A percentile compares a stretch with the other conserved stretches of the same genome.
phyloP scores from a whole-genome alignment of 345 rosid genomes.

The Eucalyptus brandiana region DNA sequence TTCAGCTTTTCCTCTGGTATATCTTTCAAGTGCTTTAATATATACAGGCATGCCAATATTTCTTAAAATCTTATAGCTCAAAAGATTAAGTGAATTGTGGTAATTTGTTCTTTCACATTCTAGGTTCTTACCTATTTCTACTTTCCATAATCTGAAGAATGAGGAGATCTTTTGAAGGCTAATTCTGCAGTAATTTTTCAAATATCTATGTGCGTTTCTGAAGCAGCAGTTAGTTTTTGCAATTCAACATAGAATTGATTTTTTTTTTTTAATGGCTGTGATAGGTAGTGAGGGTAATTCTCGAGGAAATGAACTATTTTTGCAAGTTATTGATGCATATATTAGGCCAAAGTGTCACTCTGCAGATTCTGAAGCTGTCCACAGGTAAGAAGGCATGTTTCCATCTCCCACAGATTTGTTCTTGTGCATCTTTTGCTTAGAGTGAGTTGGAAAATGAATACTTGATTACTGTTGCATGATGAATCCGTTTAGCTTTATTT shows the following conservation, averaged over 20 bases:
- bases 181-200: not conserved
- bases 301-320: constrained; percentile 22
- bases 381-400: constrained; percentile 27
- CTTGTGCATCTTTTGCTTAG: not conserved
- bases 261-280: not conserved
- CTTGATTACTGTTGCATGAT: not conserved
- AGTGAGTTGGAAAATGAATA: not conserved
- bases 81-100: not conserved
- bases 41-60: not conserved
- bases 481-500: not conserved
- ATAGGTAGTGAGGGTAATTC: constrained; percentile 19
- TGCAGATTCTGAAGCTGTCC: constrained; percentile 58
- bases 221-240: not conserved
- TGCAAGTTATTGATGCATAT: constrained; percentile 74
- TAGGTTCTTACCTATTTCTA: not conserved
- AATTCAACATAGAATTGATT: not conserved
- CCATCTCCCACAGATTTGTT: not conserved
- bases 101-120: not conserved
- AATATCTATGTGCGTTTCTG: not conserved
- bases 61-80: not conserved
- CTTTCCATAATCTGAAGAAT: not conserved
- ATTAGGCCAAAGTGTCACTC: constrained; percentile 70
- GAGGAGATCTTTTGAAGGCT: not conserved
- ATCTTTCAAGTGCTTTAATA: not conserved
- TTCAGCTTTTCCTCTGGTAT: not conserved